A percentile compares a stretch with the other conserved stretches of the same genome.
These are phyloP conservation scores for Astrocystis sublimbata DNA, from an alignment of 495 filamentous ascomycete genomes.

Conservation along the genomic window DNA sequence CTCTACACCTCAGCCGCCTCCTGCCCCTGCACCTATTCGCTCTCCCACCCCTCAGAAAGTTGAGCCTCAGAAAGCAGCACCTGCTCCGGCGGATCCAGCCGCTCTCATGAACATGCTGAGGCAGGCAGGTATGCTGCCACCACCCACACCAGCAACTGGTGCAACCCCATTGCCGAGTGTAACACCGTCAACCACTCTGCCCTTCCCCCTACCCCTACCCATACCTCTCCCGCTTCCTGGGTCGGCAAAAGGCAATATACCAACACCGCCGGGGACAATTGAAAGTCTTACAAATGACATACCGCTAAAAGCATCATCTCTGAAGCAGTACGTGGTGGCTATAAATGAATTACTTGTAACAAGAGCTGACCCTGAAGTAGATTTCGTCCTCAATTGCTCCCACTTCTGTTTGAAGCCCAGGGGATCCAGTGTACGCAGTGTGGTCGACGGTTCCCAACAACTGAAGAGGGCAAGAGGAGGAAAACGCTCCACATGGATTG, in stretches of 20 bases:
- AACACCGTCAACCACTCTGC: conserved; percentile 36
- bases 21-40: conserved; percentile 34
- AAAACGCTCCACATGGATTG: conserved; percentile 96
- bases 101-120: conserved; percentile 52
- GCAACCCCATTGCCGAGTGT: conserved; percentile 44
- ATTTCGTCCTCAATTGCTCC: conserved; percentile 71
- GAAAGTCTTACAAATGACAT: conserved; percentile 57
- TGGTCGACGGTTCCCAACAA: conserved; percentile 78
- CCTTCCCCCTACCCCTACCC: conserved; percentile 31
- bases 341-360: conserved; percentile 7
- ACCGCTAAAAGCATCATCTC: conserved; percentile 67
- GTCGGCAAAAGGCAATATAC: conserved; percentile 8
- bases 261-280: conserved; percentile 21
- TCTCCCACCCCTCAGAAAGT: conserved; percentile 40
- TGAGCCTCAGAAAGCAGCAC: conserved; percentile 36
- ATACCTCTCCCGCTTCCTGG: conserved; percentile 32
- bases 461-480: conserved; percentile 73
- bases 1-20: conserved; percentile 31
- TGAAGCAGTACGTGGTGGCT: conserved; percentile 69
- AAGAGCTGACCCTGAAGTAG: conserved; percentile 47
- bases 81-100: conserved; percentile 38
- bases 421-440: conserved; percentile 89
- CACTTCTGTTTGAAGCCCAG: conserved; percentile 71
- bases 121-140: conserved; percentile 49
- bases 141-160: conserved; percentile 26